A percentile compares a stretch with the other conserved stretches of the same genome.
Evolutionary conservation across 2,329 filamentous ascomycete species (phyloP).

Genomic region (Colletotrichum coccodes): DNA sequence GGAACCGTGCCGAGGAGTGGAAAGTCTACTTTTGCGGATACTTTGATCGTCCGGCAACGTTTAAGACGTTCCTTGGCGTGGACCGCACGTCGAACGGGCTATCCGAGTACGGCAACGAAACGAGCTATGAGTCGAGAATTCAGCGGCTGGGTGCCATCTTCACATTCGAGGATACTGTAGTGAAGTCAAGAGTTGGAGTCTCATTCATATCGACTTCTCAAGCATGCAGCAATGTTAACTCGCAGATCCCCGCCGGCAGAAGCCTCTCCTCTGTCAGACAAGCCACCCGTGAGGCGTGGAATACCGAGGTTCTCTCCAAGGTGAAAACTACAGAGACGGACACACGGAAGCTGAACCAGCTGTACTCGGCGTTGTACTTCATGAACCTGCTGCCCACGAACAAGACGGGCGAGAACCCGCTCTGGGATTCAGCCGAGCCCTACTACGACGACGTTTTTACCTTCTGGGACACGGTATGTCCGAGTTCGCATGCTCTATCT

Average conservation of each 20-base stretch:
- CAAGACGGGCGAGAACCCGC: constrained; percentile 76
- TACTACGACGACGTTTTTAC: constrained; percentile 80
- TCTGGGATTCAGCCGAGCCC: constrained; percentile 71
- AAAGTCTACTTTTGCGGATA: constrained; percentile 71
- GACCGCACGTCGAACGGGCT: constrained; percentile 44
- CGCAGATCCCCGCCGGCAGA: constrained; percentile 62
- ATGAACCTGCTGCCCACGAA: constrained; percentile 77
- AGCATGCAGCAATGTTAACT: constrained; percentile 68
- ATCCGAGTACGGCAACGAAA: constrained; percentile 43
- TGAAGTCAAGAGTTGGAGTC: constrained; percentile 71
- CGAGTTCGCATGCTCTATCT: background rate
- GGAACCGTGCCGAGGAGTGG: constrained; percentile 73
- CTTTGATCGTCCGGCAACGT: constrained; percentile 60
- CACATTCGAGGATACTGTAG: constrained; percentile 56
- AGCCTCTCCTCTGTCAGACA: constrained; percentile 55
- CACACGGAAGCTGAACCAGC: constrained; percentile 63
- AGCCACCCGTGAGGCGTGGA: constrained; percentile 66
- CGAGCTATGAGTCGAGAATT: constrained; percentile 44
- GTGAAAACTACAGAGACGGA: constrained; percentile 69
- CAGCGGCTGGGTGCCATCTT: constrained; percentile 63
- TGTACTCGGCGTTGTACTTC: constrained; percentile 77
- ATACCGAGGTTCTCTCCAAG: constrained; percentile 69
- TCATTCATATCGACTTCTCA: constrained; percentile 73
- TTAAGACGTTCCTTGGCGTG: constrained; percentile 55
- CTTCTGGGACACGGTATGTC: constrained; percentile 64